A percentile compares a stretch with the other conserved stretches of the same genome.
phyloP scores from a whole-genome alignment of 139 green algal genomes.

The Zygnema circumcarinatum region DNA sequence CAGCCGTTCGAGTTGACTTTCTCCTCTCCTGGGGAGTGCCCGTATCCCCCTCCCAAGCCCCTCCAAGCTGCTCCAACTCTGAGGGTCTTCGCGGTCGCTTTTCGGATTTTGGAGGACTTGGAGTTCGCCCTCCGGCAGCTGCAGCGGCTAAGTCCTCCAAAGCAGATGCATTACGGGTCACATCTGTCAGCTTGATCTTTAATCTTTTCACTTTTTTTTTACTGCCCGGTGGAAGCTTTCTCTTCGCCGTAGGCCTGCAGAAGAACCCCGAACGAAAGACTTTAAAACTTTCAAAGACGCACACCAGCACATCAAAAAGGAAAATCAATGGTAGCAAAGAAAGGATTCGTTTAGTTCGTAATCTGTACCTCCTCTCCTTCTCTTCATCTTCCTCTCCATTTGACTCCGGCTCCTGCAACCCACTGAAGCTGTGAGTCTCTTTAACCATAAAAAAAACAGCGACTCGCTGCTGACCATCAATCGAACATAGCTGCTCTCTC shows the following conservation, averaged over 20 bases:
- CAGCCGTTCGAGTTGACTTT: constrained; percentile 66
- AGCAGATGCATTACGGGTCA: background rate
- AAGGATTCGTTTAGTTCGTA: too few relatives aligned
- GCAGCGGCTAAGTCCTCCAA: constrained; percentile 12
- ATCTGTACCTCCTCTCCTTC: too few relatives aligned
- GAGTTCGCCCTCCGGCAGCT: background rate
- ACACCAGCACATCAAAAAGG: too few relatives aligned
- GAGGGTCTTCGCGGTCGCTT: background rate
- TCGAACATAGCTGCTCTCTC: too few relatives aligned
- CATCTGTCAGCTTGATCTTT: constrained; percentile 10
- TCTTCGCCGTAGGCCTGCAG: background rate
- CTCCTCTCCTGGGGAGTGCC: background rate
- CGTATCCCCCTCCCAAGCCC: background rate
- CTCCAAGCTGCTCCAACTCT: constrained; percentile 20
- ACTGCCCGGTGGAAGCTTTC: background rate
- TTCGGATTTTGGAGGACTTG: background rate
- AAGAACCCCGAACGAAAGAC: too few relatives aligned
- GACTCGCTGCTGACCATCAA: too few relatives aligned
- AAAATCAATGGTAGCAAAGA: too few relatives aligned
- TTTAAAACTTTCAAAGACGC: too few relatives aligned
- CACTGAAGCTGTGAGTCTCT: too few relatives aligned
- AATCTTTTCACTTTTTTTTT: constrained; percentile 26
- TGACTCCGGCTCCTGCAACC: too few relatives aligned
- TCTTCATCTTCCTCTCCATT: too few relatives aligned
- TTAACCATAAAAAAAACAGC: too few relatives aligned